Conservation (phyloP, 768 basidiomycete species). For the Lactifluus pinguis region DNA sequence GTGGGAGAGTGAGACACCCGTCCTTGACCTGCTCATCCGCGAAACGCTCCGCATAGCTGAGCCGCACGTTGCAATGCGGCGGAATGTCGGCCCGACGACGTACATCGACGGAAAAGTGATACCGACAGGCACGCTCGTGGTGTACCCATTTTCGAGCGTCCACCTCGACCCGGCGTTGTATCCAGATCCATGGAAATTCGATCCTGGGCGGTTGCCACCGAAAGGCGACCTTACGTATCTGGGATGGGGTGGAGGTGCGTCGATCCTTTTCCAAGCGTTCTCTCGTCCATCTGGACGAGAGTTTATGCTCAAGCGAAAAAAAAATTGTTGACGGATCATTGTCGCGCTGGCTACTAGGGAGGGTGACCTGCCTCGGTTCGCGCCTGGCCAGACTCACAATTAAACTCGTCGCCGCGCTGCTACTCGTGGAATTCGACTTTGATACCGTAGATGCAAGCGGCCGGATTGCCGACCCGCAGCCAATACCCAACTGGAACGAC, state of each 20-base stretch:
- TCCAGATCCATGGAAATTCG: conserved; percentile 70
- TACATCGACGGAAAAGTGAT: conserved; percentile 61
- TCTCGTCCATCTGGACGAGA: too few relatives aligned
- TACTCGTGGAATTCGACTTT: conserved; percentile 56
- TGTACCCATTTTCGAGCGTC: conserved; percentile 74
- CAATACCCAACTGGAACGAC: conserved; percentile 74
- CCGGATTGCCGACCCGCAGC: conserved; percentile 33
- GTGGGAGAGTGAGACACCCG: conserved; percentile 63
- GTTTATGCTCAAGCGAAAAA: too few relatives aligned
- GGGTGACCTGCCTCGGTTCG: conserved; percentile 61
- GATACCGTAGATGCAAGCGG: conserved; percentile 47
- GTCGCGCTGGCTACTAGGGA: conserved; percentile 42
- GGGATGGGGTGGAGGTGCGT: conserved; percentile 75
- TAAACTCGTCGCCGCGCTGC: conserved; percentile 60
- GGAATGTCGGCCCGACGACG: conserved; percentile 64
- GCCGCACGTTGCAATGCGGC: conserved; percentile 74
- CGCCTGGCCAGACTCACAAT: conserved; percentile 67
- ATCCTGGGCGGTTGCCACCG: conserved; percentile 42
- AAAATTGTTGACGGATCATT: not conserved
- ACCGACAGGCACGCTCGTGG: conserved; percentile 64
- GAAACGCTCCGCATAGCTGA: conserved; percentile 74
- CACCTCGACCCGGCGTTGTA: conserved; percentile 67
- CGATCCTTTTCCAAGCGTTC: not conserved
- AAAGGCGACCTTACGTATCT: conserved; percentile 53
- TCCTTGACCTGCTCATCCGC: conserved; percentile 62